Base-by-base conservation (phyloP, 805 yeast genomes). In the Ogataea ramenticola region DNA sequence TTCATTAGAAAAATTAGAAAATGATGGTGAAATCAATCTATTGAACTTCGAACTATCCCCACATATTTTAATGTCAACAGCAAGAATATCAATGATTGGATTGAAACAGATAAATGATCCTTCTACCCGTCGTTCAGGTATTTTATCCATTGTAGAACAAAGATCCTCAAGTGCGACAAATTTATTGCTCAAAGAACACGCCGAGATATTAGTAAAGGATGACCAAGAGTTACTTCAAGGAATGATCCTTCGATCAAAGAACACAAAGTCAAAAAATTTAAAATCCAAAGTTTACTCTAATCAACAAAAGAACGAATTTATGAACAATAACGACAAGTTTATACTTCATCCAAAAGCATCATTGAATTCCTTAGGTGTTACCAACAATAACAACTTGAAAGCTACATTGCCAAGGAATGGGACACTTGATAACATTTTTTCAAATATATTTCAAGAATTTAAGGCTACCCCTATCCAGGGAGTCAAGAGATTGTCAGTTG, bases 81-180 rank as follows among this genome's bases (percentile, higher is more conserved):
- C 66, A 31, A 60, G 74, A 44, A 46, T 71, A 8, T 69, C 74
- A 4, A 44, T 50, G 8, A 27, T 67, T 19, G 73, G 72, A 1
- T 41, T 70, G 19, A 57, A 55, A 32, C 72, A 70, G 39, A 54
- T 67, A 22, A 52, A 43, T 20, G 68, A 70, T 49, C 72, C 74
- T 16, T 43, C 62, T 8, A 55, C 58, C n/a, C 62, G 76, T 53
- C 63, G 73, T 43, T 68, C 73, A 22, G 62, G 64, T 14, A 57
- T 71, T 26, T 44, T 71, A 21, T 62, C 69, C 4, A 55, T 65
- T 50, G 50, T 60, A 33, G 66, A 61, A 21, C 53, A 53, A 26
- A 46, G 52, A 39, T 45, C 61, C 2, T 50, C 58, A 17, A 52
- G 49, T 32, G 48, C 58, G 2, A 49, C 55, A 8, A 61, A 56